Evolutionary conservation across 1,284 basidiomycete species (phyloP).

Genomic region (Cerrena zonata): DNA sequence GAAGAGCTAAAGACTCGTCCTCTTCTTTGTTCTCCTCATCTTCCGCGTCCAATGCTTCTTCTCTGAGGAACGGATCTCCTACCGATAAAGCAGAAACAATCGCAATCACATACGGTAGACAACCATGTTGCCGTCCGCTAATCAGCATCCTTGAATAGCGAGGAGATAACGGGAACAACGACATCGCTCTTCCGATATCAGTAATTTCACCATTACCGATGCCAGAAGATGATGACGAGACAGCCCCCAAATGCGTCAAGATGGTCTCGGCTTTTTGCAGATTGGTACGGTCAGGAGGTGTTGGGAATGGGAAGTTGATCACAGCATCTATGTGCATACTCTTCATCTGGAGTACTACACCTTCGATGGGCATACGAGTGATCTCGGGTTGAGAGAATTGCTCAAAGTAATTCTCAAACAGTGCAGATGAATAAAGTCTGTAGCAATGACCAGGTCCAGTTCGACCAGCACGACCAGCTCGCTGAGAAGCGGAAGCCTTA

Average conservation of each 20-base stretch:
- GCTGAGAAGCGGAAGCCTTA: slow-evolving; percentile 69
- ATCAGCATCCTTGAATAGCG: slow-evolving; percentile 93
- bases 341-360: slow-evolving; percentile 98
- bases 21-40: slow-evolving; percentile 39
- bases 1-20: slow-evolving; percentile 44
- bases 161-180: slow-evolving; percentile 88
- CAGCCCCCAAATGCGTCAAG: slow-evolving; percentile 80
- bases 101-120: slow-evolving; percentile 86
- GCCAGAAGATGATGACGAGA: slow-evolving; percentile 38
- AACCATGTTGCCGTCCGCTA: slow-evolving; percentile 85
- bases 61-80: slow-evolving; percentile 92
- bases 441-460: slow-evolving; percentile 79
- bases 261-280: slow-evolving; percentile 80
- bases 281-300: slow-evolving; percentile 80
- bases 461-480: slow-evolving; percentile 71
- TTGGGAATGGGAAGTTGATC: slow-evolving; percentile 97
- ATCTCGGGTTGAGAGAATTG: slow-evolving; percentile 89
- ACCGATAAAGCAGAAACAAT: slow-evolving; percentile 91
- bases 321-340: slow-evolving; percentile 97
- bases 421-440: slow-evolving; percentile 64
- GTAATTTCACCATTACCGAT: slow-evolving; percentile 68
- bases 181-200: slow-evolving; percentile 85
- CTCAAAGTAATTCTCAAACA: slow-evolving; percentile 90
- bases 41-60: slow-evolving; percentile 57
- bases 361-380: slow-evolving; percentile 92